Conservation (phyloP, 2,329 filamentous ascomycete species). For the Botrytis byssoidea region DNA sequence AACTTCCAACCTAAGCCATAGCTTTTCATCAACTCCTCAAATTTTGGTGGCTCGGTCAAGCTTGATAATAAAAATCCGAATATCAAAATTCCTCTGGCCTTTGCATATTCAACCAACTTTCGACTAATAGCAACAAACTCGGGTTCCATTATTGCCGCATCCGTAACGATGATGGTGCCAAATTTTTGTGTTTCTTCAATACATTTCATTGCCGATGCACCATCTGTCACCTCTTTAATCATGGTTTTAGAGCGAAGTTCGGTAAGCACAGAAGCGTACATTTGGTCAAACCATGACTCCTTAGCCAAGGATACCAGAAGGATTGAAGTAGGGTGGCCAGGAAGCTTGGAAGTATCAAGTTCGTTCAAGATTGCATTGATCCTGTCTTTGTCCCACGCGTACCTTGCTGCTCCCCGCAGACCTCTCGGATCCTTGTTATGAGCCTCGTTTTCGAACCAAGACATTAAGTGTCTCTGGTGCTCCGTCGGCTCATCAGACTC, state of each 20-base stretch:
- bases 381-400: constrained; percentile 7
- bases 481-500: neutral
- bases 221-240: neutral
- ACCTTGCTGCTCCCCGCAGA: neutral
- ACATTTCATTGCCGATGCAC: neutral
- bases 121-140: neutral
- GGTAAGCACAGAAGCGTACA: neutral
- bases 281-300: neutral
- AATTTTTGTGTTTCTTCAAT: neutral
- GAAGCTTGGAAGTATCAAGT: neutral
- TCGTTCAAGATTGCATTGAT: neutral
- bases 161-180: neutral
- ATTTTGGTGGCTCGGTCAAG: neutral
- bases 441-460: neutral
- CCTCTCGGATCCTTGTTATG: neutral
- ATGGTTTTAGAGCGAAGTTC: neutral
- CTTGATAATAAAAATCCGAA: neutral
- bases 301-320: neutral
- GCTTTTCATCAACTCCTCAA: neutral
- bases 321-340: neutral
- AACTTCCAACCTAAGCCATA: neutral
- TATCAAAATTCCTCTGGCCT: neutral
- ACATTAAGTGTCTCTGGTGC: neutral
- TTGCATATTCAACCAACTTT: neutral
- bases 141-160: neutral